Conservation (phyloP, 352 stramenopile species). For the Globisporangium cystogenes region DNA sequence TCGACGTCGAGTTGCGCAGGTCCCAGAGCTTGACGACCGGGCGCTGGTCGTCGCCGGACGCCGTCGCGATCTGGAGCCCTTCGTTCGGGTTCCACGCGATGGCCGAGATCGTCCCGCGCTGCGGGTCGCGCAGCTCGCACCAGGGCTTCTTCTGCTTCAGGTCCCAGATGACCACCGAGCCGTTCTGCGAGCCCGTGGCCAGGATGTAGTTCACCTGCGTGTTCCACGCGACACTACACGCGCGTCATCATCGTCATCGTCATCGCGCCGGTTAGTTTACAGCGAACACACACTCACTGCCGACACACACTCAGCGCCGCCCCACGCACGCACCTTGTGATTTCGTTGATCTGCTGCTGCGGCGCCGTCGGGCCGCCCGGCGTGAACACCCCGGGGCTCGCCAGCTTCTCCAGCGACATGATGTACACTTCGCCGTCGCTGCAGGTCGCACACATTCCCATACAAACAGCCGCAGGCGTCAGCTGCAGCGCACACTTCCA, state of each 20-base stretch:
- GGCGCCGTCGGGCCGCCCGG: constrained; percentile 60
- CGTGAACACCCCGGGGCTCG: constrained; percentile 87
- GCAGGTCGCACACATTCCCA: background rate
- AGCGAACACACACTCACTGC: no score
- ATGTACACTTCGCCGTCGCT: constrained; percentile 95
- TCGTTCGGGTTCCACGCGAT: constrained; percentile 98
- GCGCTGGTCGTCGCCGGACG: constrained; percentile 92
- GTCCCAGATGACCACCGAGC: constrained; percentile 96
- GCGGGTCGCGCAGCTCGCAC: constrained; percentile 94
- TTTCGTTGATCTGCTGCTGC: constrained; percentile 77
- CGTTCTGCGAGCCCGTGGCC: constrained; percentile 92
- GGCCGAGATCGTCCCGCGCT: constrained; percentile 86
- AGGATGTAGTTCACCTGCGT: constrained; percentile 98
- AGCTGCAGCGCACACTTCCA: background rate
- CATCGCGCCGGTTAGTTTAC: background rate
- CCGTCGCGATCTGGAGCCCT: constrained; percentile 96
- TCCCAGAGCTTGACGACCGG: constrained; percentile 98
- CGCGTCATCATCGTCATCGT: no score
- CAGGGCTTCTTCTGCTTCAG: constrained; percentile 97
- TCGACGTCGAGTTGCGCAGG: constrained; percentile 96
- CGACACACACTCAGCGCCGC: no score
- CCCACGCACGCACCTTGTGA: constrained; percentile 57
- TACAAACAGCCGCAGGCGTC: background rate
- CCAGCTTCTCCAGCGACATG: constrained; percentile 90
- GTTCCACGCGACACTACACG: constrained; percentile 93